Base-by-base conservation (phyloP, 768 basidiomycete species). In the Gloeophyllum trabeum region DNA sequence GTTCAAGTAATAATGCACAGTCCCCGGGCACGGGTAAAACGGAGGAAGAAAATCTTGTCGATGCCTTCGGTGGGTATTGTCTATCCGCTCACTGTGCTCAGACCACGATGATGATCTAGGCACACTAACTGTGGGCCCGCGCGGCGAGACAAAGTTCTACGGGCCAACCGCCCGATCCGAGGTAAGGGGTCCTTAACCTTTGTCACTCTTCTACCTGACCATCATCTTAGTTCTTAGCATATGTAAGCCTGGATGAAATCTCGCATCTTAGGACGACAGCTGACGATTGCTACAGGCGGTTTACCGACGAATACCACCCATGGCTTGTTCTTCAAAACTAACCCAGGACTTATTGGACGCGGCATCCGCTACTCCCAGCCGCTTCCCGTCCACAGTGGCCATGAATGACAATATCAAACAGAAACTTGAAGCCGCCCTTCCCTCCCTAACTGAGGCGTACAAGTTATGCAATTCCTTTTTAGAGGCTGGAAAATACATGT, bases 91-190 rank as follows among this genome's bases (percentile, higher is more conserved):
- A n/a, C n/a, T n/a, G n/a, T n/a, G n/a, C n/a, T n/a, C n/a, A n/a
- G n/a, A n/a, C n/a, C n/a, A n/a, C n/a, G n/a, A n/a, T n/a, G n/a
- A n/a, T n/a, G n/a, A n/a, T 12, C 7, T 40, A 76, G 77, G 77
- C 14, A 81, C 79, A 6, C 59, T 82, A 40, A 70, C 69, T 3
- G 63, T 81, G 19, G 74, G 70, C n/a, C 54, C 66, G 19, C 56
- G 69, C 37, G 76, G 76, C 0, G 73, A 74, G 47, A 65, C 70
- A 1, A 67, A 59, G 25, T 81, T 77, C 54, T 64, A 77, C 44
- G 80, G 83, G 14, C 67, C 69, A 44, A 84, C 79, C 0, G 76
- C 83, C 4, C 72, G 79, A 26, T 67, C 78, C 18, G 81, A 85
- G 67, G 81, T 81, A 48, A 41, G 70, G 51, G 6, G 22, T 46